Conservation (phyloP, 495 filamentous ascomycete genomes). For the Penicillium pancosmium region DNA sequence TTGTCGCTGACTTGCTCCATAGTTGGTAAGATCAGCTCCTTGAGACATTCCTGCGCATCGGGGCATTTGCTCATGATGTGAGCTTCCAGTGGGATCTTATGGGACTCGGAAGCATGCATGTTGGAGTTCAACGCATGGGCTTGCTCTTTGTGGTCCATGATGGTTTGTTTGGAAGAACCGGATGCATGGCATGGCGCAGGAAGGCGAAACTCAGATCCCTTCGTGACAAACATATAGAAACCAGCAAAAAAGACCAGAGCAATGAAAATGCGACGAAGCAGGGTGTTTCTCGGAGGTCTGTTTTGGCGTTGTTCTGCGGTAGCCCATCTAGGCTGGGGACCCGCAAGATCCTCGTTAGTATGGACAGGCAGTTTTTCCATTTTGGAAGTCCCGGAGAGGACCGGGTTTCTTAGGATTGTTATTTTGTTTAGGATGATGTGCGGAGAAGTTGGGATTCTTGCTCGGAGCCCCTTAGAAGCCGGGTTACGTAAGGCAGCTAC, state of each 20-base stretch:
- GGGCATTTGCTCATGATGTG: slow-evolving; percentile 97
- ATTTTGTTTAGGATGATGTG: not conserved
- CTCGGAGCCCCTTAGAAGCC: not conserved
- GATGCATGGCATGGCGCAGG: not conserved
- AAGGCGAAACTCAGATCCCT: not conserved
- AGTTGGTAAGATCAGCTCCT: slow-evolving; percentile 77
- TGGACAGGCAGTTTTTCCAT: slow-evolving; percentile 35
- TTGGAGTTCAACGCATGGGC: not conserved
- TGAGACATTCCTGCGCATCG: slow-evolving; percentile 79
- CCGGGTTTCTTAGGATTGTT: not conserved
- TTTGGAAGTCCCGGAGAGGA: slow-evolving; percentile 6
- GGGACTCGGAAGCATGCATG: slow-evolving; percentile 3
- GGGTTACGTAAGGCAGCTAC: not conserved
- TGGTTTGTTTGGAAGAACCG: not conserved
- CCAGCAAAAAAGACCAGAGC: slow-evolving; percentile 21
- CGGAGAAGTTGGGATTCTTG: not conserved
- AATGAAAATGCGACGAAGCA: slow-evolving; percentile 19
- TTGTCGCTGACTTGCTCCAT: slow-evolving; percentile 82
- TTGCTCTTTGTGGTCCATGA: not conserved
- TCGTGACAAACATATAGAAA: slow-evolving; percentile 28
- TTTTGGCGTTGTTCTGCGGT: slow-evolving; percentile 14
- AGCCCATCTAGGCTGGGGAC: not conserved
- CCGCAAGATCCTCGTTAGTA: slow-evolving; percentile 16
- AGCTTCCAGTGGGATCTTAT: slow-evolving; percentile 77
- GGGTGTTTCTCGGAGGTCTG: slow-evolving; percentile 7